Evolutionary conservation across 1,284 basidiomycete genomes (phyloP).

Genomic region (Apiotrichum brassicae): DNA sequence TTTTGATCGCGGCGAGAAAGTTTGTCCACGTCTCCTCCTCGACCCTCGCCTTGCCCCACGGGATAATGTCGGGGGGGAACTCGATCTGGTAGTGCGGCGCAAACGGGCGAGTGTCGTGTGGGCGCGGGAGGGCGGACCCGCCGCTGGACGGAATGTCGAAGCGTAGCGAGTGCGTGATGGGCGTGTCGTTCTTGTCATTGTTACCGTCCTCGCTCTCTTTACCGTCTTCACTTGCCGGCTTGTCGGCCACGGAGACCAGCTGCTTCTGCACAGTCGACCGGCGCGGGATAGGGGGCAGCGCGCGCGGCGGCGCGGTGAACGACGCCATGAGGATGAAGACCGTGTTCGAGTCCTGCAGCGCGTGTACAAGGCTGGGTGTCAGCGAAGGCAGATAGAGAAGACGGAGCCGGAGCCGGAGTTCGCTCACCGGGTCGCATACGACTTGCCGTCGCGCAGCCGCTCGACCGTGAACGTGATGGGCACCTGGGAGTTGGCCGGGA

Average conservation of each 20-base stretch:
- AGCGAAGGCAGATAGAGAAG: too few species aligned
- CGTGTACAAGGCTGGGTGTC: slow-evolving; percentile 63
- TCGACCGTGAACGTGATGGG: slow-evolving; percentile 83
- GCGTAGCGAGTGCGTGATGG: slow-evolving; percentile 14
- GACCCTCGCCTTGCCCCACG: slow-evolving; percentile 59
- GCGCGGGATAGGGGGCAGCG: background rate
- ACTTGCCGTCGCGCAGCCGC: slow-evolving; percentile 61
- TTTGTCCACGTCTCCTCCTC: slow-evolving; percentile 53
- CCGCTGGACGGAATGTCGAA: slow-evolving; percentile 7
- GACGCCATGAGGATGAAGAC: slow-evolving; percentile 82
- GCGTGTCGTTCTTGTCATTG: slow-evolving; percentile 11
- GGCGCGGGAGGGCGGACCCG: slow-evolving; percentile 1
- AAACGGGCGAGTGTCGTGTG: slow-evolving; percentile 11
- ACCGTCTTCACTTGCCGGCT: background rate
- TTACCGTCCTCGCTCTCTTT: background rate
- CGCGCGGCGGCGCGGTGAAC: slow-evolving; percentile 61
- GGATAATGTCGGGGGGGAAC: slow-evolving; percentile 48
- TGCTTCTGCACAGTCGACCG: background rate
- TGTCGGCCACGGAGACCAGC: background rate
- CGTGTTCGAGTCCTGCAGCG: slow-evolving; percentile 64
- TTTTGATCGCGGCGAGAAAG: slow-evolving; percentile 24
- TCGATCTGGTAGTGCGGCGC: slow-evolving; percentile 27
- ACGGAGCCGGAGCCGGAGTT: too few species aligned
- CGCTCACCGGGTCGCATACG: slow-evolving; percentile 26
- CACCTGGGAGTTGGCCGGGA: slow-evolving; percentile 60